Percentiles rank a stretch among this genome's conserved stretches.
These are phyloP conservation scores for Tripterygium wilfordii DNA, from an alignment of 177 flowering plant species.

Conservation along the genomic window DNA sequence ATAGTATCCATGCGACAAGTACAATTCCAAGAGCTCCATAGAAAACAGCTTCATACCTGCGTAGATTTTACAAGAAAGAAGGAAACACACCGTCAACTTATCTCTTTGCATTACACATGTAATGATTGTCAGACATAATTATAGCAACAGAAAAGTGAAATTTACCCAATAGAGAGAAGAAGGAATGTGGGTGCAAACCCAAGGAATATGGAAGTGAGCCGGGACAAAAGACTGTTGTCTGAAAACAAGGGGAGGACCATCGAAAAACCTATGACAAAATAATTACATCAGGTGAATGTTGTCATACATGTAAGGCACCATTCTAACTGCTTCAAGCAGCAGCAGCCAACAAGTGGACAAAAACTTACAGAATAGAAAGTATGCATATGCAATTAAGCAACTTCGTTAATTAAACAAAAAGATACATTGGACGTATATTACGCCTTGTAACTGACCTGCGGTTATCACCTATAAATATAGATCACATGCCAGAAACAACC, in stretches of 20 bases:
- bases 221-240: slow-evolving; percentile 51
- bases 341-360: background rate
- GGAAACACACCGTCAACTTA: background rate
- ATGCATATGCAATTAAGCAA: background rate
- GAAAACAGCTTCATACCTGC: slow-evolving; percentile 95
- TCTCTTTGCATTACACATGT: too few species aligned
- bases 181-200: slow-evolving; percentile 94
- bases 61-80: slow-evolving; percentile 7
- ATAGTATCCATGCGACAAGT: slow-evolving; percentile 85
- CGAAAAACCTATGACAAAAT: slow-evolving; percentile 51
- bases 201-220: slow-evolving; percentile 84
- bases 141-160: background rate
- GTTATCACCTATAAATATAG: background rate
- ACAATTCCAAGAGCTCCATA: slow-evolving; percentile 76
- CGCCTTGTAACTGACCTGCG: background rate
- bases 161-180: slow-evolving; percentile 90
- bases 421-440: too few species aligned
- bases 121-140: too few species aligned
- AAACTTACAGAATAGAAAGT: background rate
- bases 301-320: background rate
- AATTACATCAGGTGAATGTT: slow-evolving; percentile 3
- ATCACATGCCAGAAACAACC: background rate
- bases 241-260: slow-evolving; percentile 83
- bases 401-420: too few species aligned
- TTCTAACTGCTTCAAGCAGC: too few species aligned